Evolutionary conservation across 495 filamentous ascomycete species (phyloP), one percentile per base, ranked within the genome.

Genomic region (Parathielavia hyrcaniae): DNA sequence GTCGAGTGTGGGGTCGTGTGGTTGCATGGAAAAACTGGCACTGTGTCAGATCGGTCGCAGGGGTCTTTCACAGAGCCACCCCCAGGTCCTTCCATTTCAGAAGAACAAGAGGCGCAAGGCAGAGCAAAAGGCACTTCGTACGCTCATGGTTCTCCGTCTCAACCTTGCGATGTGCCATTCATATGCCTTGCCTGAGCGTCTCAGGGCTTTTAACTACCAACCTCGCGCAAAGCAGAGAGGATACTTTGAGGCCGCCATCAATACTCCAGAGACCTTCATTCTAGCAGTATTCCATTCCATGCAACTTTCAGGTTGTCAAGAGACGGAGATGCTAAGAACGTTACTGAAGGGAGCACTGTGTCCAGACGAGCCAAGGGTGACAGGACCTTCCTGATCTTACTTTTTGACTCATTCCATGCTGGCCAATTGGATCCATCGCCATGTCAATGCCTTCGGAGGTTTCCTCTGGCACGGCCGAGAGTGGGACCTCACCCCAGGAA

Each of bases 341-440:
- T 30, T 30, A 55, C 46, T 52, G 56, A 56, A 56, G 49, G 2
- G 26, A 32, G 16, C 47, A 56, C 35, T 38, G 47, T 53, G 45
- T 22, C 22, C 43, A 19, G 39, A 50, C 43, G 30, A 51, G 32
- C 26, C n/a, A 35, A 22, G 34, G 17, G 11, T n/a, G 26, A 30
- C 39, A 48, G 16, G 40, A 52, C 49, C 49, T 53, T 58, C 41
- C 48, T 13, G 57, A 55, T 55, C 12, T 13, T 19, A 40, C 13
- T 32, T 61, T 35, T 59, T 64, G 61, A 64, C 19, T 64, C 61
- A 64, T 64, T 40, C 23, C 5, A 22, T n/a, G 5, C 26, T 40
- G 45, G 44, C 53, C 43, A 56, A 48, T 56, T 32, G 35, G 45
- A 30, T 8, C 12, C 26, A 4, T 36, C 41, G 26, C 30, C 45